phyloP scores from a whole-genome alignment of 1,284 basidiomycete genomes.

The Lentinus polychrous region DNA sequence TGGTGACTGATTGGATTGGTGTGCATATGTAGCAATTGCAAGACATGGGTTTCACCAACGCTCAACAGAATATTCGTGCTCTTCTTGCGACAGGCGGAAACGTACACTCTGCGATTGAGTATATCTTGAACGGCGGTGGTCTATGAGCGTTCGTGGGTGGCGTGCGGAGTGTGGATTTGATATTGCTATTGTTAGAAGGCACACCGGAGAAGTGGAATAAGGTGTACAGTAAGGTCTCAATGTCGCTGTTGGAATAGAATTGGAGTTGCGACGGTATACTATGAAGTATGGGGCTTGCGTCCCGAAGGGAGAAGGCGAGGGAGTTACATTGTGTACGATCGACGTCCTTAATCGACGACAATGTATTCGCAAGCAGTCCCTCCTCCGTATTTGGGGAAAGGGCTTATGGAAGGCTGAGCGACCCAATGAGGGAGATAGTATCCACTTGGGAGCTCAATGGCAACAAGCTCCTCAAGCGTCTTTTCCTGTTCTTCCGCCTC shows the following conservation, averaged over 20 bases:
- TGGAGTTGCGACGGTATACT: no score
- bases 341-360: no score
- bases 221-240: no score
- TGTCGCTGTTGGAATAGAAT: no score
- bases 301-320: no score
- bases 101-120: conserved; percentile 86
- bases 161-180: no score
- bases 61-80: conserved; percentile 83
- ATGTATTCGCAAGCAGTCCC: no score
- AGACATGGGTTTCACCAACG: conserved; percentile 84
- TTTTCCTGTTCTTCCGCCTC: conserved; percentile 25
- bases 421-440: conserved; percentile 82
- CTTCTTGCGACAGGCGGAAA: conserved; percentile 84
- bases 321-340: no score
- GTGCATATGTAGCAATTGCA: conserved; percentile 60
- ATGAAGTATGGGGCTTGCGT: no score
- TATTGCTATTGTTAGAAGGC: no score
- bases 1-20: no score
- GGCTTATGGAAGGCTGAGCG: conserved; percentile 83
- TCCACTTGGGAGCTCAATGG: conserved; percentile 43
- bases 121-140: conserved; percentile 78
- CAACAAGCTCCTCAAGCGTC: conserved; percentile 35
- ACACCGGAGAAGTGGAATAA: no score
- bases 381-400: neutral
- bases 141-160: conserved; percentile 27